A percentile compares a stretch with the other conserved stretches of the same genome.
These are phyloP conservation scores for Cymodocea nodosa DNA, from an alignment of 116 monocot species.

Conservation along the genomic window DNA sequence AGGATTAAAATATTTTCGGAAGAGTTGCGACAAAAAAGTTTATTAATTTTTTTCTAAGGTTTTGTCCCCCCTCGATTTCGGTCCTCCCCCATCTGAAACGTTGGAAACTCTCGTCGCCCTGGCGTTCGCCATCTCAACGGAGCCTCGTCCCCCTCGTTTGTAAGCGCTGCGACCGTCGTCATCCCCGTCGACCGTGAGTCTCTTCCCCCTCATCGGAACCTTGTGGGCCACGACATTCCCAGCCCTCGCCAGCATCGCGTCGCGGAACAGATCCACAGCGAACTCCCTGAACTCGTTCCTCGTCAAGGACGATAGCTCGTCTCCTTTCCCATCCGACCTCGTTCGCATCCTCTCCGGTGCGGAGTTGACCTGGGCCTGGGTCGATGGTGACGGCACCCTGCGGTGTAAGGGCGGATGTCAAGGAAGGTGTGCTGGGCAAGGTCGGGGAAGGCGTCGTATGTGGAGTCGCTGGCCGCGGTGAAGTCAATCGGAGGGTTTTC, in stretches of 20 bases:
- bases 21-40: too few species aligned
- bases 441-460: slow-evolving; percentile 22
- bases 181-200: too few species aligned
- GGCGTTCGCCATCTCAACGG: too few species aligned
- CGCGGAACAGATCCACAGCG: slow-evolving; percentile 39
- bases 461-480: slow-evolving; percentile 24
- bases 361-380: slow-evolving; percentile 15
- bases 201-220: slow-evolving; percentile 24
- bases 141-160: too few species aligned
- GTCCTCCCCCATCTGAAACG: too few species aligned
- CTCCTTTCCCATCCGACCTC: background rate
- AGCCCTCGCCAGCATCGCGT: slow-evolving; percentile 9
- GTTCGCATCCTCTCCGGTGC: slow-evolving; percentile 11
- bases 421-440: slow-evolving; percentile 30
- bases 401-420: slow-evolving; percentile 26
- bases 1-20: too few species aligned
- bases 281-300: slow-evolving; percentile 33
- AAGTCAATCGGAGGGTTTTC: slow-evolving; percentile 13
- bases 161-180: too few species aligned
- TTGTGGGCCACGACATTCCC: background rate
- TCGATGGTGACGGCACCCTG: slow-evolving; percentile 5
- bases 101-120: too few species aligned
- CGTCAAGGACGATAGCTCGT: background rate
- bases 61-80: too few species aligned
- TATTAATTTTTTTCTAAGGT: too few species aligned